phyloP scores from a whole-genome alignment of 148 eudicot genomes.

The Camellia japonica region DNA sequence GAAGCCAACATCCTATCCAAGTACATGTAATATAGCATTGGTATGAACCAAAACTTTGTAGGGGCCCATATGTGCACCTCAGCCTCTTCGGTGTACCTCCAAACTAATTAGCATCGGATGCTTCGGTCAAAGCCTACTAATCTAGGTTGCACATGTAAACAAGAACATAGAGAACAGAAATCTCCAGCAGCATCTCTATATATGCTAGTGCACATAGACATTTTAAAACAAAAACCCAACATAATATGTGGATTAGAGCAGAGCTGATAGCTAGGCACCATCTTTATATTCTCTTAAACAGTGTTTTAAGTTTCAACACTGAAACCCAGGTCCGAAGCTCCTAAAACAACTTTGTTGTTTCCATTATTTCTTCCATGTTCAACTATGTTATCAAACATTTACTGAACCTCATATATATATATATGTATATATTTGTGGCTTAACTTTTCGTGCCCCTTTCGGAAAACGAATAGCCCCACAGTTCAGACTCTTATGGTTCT shows the following conservation, averaged over 20 bases:
- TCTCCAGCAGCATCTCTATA: not conserved
- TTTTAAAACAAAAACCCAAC: too few species aligned
- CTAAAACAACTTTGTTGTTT: not conserved
- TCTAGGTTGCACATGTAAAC: not conserved
- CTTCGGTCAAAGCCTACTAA: not conserved
- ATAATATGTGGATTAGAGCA: not conserved
- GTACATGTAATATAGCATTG: too few species aligned
- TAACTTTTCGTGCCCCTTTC: too few species aligned
- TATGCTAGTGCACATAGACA: not conserved
- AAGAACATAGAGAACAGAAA: not conserved
- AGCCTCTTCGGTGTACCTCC: not conserved
- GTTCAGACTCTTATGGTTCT: too few species aligned
- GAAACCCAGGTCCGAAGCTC: not conserved
- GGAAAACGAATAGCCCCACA: too few species aligned
- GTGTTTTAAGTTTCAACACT: not conserved
- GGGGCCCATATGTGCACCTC: not conserved
- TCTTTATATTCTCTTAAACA: not conserved
- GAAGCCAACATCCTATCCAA: too few species aligned
- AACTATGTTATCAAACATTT: not conserved
- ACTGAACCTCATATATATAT: too few species aligned
- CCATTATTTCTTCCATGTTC: not conserved
- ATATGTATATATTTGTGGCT: too few species aligned
- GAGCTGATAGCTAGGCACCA: not conserved
- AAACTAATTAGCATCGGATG: not conserved
- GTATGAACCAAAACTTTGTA: not conserved